phyloP scores from a whole-genome alignment of 2,329 filamentous ascomycete genomes.

The Cercospora canescens region DNA sequence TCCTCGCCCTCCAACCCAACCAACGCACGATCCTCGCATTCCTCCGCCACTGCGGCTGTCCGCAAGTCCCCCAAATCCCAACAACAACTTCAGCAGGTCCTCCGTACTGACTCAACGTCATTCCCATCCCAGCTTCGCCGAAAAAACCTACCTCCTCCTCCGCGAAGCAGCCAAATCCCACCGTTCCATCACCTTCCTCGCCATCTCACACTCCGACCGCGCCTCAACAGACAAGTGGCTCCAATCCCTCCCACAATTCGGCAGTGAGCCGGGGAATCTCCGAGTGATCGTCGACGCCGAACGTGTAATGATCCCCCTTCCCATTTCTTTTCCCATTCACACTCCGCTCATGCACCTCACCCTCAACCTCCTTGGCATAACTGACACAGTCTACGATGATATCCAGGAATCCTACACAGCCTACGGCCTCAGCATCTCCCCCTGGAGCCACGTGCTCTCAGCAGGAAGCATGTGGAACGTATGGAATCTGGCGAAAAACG shows the following conservation, averaged over 20 bases:
- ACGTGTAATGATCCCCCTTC: not conserved
- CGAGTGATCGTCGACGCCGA: constrained; percentile 58
- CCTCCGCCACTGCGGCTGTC: constrained; percentile 72
- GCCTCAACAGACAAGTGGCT: constrained; percentile 60
- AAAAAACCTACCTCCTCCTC: constrained; percentile 50
- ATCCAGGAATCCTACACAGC: constrained; percentile 60
- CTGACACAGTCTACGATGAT: too few relatives aligned
- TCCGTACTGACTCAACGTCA: too few relatives aligned
- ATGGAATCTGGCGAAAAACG: constrained; percentile 58
- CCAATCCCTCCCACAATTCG: constrained; percentile 38
- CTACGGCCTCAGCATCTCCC: constrained; percentile 59
- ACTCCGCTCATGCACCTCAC: not conserved
- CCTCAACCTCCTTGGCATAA: too few relatives aligned
- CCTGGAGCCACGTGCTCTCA: constrained; percentile 63
- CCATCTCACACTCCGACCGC: constrained; percentile 61
- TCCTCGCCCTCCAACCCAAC: constrained; percentile 53
- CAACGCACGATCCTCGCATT: constrained; percentile 66
- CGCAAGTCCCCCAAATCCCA: constrained; percentile 33
- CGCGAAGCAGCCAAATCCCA: constrained; percentile 54
- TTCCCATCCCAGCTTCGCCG: constrained; percentile 56
- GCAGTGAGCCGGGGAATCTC: constrained; percentile 59
- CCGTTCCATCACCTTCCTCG: constrained; percentile 57
- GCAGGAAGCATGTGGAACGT: constrained; percentile 60
- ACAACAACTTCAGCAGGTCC: too few relatives aligned
- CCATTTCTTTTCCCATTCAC: constrained; percentile 18